Evolutionary conservation across 805 yeast genomes (phyloP), one percentile per base, ranked within the genome.

Genomic region (Ogataea kodamae): DNA sequence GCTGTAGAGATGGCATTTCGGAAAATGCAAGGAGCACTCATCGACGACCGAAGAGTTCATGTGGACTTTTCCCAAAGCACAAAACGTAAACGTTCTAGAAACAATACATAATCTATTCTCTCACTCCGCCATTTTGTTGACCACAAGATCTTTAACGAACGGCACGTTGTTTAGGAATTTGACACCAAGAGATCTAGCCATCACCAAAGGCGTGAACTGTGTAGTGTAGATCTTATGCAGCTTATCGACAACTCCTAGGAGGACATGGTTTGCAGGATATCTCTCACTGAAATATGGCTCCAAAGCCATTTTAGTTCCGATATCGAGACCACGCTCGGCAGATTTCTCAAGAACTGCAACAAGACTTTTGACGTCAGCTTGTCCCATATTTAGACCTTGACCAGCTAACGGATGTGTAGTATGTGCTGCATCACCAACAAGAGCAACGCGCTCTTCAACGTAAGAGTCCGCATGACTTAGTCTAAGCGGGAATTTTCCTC

Each of bases 341-440:
- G 95, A 95, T 7, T 42, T 64, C 45, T 85, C 95, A 17, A 92
- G 52, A 0, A 90, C 84, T 2, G 55, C 63, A 1, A 81, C 77
- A 18, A 92, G 66, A 2, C 79, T 65, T 38, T 79, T 78, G 2
- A 86, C 96, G 55, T 92, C 98, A 17, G 82, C 80, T 57, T 89
- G 97, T 13, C 98, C 98, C 96, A 90, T 88, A 59, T 92, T 92
- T 37, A 92, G 71, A 16, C 98, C 98, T 61, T 92, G 98, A 7
- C 98, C 98, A 4, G 97, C 97, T 40, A 92, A 68, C 3, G 98
- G 98, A 57, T 92, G 97, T 1, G 96, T 86, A 0, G 97, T 82
- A 50, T 92, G 98, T 0, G 97, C 97, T 1, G 98, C 97, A 61
- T 92, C 98, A 16, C 98, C 98, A 7, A 90, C 84, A n/a, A 92